These are phyloP conservation scores for Flaveria floridana DNA, from an alignment of 140 eudicot species.

Conservation along the genomic window DNA sequence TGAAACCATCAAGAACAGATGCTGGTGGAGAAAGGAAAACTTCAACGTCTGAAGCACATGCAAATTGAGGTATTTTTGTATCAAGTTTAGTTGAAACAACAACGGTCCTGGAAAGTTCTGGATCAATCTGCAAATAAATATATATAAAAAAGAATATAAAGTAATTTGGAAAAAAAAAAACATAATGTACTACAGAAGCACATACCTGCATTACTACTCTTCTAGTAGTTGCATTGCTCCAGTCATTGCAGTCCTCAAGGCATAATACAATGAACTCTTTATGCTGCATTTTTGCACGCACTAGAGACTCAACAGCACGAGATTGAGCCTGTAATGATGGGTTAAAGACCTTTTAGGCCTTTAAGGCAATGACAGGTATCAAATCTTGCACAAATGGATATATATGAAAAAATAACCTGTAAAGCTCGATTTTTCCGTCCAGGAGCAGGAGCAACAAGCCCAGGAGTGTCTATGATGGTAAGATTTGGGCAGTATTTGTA, in stretches of 20 bases:
- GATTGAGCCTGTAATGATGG: constrained; percentile 66
- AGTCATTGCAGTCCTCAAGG: constrained; percentile 96
- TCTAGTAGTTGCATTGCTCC: constrained; percentile 97
- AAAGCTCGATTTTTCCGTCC: constrained; percentile 79
- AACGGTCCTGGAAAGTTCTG: constrained; percentile 93
- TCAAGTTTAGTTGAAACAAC: constrained; percentile 94
- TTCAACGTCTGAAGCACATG: constrained; percentile 96
- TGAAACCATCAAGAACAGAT: constrained; percentile 78
- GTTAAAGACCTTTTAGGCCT: constrained; percentile 11
- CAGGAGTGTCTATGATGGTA: constrained; percentile 95
- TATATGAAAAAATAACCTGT: constrained; percentile 49
- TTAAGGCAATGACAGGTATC: neutral
- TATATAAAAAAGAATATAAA: neutral
- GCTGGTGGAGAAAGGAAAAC: constrained; percentile 95
- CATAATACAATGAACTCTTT: constrained; percentile 88
- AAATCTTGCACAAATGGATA: neutral
- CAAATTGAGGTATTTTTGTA: constrained; percentile 92
- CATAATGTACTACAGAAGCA: constrained; percentile 7
- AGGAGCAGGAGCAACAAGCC: constrained; percentile 98
- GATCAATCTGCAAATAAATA: constrained; percentile 66
- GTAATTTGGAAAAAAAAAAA: neutral
- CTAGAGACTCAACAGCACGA: constrained; percentile 91
- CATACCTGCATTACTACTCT: constrained; percentile 96
- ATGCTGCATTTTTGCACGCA: constrained; percentile 96
- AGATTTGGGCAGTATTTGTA: constrained; percentile 93